phyloP scores from a whole-genome alignment of 2,329 filamentous ascomycete genomes.

The Trichoderma oligosporum region DNA sequence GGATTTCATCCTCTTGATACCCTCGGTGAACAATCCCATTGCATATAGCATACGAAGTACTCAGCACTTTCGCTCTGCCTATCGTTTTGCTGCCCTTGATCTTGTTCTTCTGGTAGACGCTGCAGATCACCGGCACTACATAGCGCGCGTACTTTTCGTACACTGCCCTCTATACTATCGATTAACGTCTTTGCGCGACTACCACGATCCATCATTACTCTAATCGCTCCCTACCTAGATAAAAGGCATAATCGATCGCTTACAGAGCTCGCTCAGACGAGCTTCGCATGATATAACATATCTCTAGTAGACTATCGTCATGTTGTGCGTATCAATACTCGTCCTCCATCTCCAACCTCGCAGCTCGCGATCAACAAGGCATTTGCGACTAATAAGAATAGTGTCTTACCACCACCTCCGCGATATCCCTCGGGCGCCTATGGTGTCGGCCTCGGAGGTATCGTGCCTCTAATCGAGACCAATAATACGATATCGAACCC shows the following conservation, averaged over 20 bases:
- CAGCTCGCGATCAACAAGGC: not conserved
- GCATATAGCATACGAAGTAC: not conserved
- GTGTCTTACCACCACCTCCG: conserved; percentile 80
- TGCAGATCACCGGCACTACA: not conserved
- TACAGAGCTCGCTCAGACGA: not conserved
- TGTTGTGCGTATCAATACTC: conserved; percentile 28
- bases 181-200: conserved; percentile 10
- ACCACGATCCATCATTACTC: not conserved
- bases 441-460: conserved; percentile 64
- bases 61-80: not conserved
- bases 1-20: not conserved
- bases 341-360: not conserved
- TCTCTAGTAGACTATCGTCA: conserved; percentile 15
- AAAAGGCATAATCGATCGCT: not conserved
- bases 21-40: not conserved
- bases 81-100: not conserved
- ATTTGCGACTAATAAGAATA: conserved; percentile 33
- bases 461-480: conserved; percentile 80
- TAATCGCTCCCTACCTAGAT: not conserved
- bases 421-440: conserved; percentile 76
- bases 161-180: not conserved
- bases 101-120: not conserved
- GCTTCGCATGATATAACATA: not conserved
- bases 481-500: conserved; percentile 84
- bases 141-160: too few relatives aligned